Evolutionary conservation across 2,329 filamentous ascomycete genomes (phyloP).

Genomic region (Nemania abortiva): DNA sequence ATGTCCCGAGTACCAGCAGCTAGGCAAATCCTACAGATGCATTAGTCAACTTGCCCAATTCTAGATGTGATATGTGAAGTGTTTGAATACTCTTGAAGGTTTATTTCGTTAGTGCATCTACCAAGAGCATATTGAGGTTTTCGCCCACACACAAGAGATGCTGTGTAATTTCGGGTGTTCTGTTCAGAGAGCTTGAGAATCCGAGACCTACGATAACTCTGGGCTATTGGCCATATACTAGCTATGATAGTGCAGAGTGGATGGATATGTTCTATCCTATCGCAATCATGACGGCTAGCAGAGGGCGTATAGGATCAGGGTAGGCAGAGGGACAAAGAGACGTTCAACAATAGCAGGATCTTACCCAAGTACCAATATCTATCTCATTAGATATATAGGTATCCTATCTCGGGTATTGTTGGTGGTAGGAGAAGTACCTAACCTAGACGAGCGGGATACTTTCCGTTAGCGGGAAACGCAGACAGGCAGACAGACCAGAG

Average conservation of each 20-base stretch:
- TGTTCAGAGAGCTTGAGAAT: not conserved
- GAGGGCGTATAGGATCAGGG: not conserved
- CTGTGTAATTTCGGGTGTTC: not conserved
- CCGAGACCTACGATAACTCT: not conserved
- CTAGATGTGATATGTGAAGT: constrained; percentile 11
- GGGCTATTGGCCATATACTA: too few species aligned
- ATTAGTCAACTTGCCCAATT: constrained; percentile 23
- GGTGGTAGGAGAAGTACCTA: not conserved
- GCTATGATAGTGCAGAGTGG: too few species aligned
- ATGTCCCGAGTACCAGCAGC: constrained; percentile 7
- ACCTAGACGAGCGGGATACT: constrained; percentile 14
- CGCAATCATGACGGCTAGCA: not conserved
- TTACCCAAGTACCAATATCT: not conserved
- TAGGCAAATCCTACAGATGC: constrained; percentile 26
- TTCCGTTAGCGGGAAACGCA: not conserved
- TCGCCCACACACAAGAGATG: too few species aligned
- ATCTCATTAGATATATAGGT: not conserved
- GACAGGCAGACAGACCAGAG: too few species aligned
- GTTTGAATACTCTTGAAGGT: not conserved
- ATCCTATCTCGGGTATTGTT: not conserved
- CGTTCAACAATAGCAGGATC: not conserved
- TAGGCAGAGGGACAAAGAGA: not conserved
- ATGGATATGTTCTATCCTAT: not conserved
- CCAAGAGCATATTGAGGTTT: not conserved
- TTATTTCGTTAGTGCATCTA: not conserved